A percentile compares a stretch with the other conserved stretches of the same genome.
phyloP scores from a whole-genome alignment of 768 basidiomycete genomes.

The Tricholoma matsutake region DNA sequence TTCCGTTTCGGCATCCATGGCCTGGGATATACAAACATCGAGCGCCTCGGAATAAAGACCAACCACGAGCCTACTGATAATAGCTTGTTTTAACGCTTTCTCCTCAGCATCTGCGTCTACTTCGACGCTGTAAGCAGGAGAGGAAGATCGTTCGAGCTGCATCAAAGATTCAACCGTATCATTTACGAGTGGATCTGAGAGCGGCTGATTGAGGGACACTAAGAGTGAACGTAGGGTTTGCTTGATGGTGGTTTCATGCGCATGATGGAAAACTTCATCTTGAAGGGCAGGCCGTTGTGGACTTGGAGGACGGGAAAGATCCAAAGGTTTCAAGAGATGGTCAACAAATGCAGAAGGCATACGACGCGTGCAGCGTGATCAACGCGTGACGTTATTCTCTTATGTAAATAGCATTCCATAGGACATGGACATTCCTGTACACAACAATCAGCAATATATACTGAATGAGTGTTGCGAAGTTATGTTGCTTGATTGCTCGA shows the following conservation, averaged over 20 bases:
- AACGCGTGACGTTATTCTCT: no score
- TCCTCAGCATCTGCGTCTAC: conserved; percentile 33
- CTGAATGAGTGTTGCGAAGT: no score
- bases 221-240: conserved; percentile 37
- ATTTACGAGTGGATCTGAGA: conserved; percentile 23
- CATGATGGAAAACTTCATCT: neutral
- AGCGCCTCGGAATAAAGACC: conserved; percentile 65
- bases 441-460: no score
- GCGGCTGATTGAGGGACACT: conserved; percentile 30
- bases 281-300: conserved; percentile 4
- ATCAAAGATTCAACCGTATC: conserved; percentile 23
- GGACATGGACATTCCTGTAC: no score
- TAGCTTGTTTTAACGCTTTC: conserved; percentile 37
- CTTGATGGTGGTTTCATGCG: conserved; percentile 18
- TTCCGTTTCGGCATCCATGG: conserved; percentile 68
- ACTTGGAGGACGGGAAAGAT: conserved; percentile 21
- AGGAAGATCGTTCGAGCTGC: conserved; percentile 23
- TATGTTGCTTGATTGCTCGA: no score
- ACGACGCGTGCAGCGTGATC: no score
- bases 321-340: conserved; percentile 33
- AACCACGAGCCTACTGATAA: conserved; percentile 48
- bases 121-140: neutral
- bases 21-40: conserved; percentile 62
- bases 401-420: no score
- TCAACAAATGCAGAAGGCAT: conserved; percentile 40